Base-by-base conservation (phyloP, 164 flowering plant genomes). In the Nymphaea thermarum region DNA sequence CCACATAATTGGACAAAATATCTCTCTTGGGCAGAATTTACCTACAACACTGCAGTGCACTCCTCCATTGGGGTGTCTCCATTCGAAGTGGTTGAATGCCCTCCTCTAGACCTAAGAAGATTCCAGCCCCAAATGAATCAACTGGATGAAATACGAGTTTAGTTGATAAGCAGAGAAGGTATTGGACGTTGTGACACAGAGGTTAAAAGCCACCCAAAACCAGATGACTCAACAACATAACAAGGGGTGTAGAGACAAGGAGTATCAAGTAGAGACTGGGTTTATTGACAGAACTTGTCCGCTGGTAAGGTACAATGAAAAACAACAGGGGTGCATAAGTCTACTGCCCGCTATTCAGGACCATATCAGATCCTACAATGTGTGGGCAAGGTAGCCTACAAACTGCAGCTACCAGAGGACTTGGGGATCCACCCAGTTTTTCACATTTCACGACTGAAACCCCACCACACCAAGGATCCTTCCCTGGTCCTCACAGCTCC, bases 21-120 rank as follows among this genome's bases (percentile, higher is more conserved):
- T 60, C 10, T 74, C 0, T 25, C 60, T 3, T 66, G 42, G 72
- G 67, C 65, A 2, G 72, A 63, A 41, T 70, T 4, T 14, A 55
- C 66, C 60, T 74, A 74, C 44, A 74, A 70, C 43, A 70, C 65
- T 3, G 15, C 57, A 10, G 42, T 42, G 4, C 69, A 73, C 44
- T 17, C 66, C 3, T 3, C 69, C 4, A 73, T 45, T 3, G 12
- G 12, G 51, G 10, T 25, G 36, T 25, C 36, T 25, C n/a, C n/a
- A n/a, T n/a, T n/a, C n/a, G n/a, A n/a, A n/a, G n/a, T n/a, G n/a
- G n/a, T n/a, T n/a, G n/a, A n/a, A n/a, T n/a, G n/a, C n/a, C n/a
- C n/a, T n/a, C n/a, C n/a, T n/a, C n/a, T n/a, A n/a, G n/a, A n/a
- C n/a, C n/a, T n/a, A n/a, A n/a, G n/a, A 25, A 25, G 36, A 1